A percentile compares a stretch with the other conserved stretches of the same genome.
Conservation (phyloP, 305 asterid species). For the Salvia sclarea region DNA sequence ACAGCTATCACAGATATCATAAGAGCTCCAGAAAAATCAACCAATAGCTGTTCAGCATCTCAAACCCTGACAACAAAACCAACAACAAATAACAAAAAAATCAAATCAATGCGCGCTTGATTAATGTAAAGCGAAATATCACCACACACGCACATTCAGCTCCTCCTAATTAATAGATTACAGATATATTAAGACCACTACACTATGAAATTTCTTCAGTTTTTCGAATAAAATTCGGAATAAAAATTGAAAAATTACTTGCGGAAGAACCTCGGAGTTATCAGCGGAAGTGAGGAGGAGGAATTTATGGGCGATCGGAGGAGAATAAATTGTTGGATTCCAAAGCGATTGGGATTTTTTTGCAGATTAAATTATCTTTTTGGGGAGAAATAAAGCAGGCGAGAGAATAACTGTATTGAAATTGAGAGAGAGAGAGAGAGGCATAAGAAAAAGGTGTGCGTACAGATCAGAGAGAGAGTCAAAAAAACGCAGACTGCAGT, state of each 20-base stretch:
- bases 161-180: background rate
- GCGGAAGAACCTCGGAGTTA: constrained; percentile 42
- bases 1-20: constrained; percentile 43
- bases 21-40: constrained; percentile 62
- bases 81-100: constrained; percentile 33
- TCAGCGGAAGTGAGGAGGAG: constrained; percentile 22
- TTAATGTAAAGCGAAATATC: constrained; percentile 6
- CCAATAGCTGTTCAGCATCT: constrained; percentile 56
- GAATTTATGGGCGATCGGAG: constrained; percentile 37
- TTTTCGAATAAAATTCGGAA: background rate
- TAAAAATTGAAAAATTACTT: constrained; percentile 21
- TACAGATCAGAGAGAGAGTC: constrained; percentile 34
- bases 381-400: constrained; percentile 27
- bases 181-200: constrained; percentile 7
- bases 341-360: constrained; percentile 19
- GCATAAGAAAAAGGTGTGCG: background rate
- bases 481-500: constrained; percentile 25
- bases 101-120: constrained; percentile 35
- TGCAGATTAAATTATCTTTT: constrained; percentile 21
- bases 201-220: constrained; percentile 1
- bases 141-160: constrained; percentile 33
- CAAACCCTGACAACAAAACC: constrained; percentile 60
- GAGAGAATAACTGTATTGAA: constrained; percentile 25
- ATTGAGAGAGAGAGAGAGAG: background rate
- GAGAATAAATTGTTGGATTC: constrained; percentile 18